Evolutionary conservation across 2,329 filamentous ascomycete genomes (phyloP).

Genomic region (Metarhizium guizhouense): DNA sequence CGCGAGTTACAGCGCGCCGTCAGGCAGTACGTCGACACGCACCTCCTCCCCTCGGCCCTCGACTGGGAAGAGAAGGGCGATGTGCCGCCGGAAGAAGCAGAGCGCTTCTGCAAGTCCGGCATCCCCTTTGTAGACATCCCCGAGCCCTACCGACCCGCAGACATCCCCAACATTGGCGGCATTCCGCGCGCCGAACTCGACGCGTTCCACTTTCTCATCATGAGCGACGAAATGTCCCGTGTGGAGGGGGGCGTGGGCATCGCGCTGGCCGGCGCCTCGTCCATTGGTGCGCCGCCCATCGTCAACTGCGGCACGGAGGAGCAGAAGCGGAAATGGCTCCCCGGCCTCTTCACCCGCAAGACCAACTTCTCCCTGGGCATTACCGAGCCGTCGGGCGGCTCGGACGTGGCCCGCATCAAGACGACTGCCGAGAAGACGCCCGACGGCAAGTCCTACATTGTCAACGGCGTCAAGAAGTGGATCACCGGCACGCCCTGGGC

Average conservation of each 20-base stretch:
- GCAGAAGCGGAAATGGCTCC: conserved; percentile 42
- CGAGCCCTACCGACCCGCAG: conserved; percentile 23
- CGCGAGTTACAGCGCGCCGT: conserved; percentile 46
- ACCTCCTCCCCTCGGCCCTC: conserved; percentile 48
- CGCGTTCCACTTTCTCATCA: conserved; percentile 46
- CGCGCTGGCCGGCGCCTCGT: conserved; percentile 48
- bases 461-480: conserved; percentile 63
- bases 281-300: conserved; percentile 56
- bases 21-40: conserved; percentile 48
- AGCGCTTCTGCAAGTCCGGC: conserved; percentile 28
- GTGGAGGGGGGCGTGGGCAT: conserved; percentile 48
- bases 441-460: conserved; percentile 44
- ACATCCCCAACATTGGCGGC: conserved; percentile 26
- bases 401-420: conserved; percentile 54
- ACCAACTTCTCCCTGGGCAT: conserved; percentile 56
- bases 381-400: conserved; percentile 53
- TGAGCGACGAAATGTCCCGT: conserved; percentile 45
- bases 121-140: conserved; percentile 27
- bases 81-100: conserved; percentile 34
- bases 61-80: conserved; percentile 55
- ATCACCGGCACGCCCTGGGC: conserved; percentile 55
- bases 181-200: conserved; percentile 41
- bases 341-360: conserved; percentile 47
- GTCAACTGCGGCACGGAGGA: conserved; percentile 50
- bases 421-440: conserved; percentile 43